A percentile compares a stretch with the other conserved stretches of the same genome.
phyloP scores from a whole-genome alignment of 176 grass and related monocot species.

The Hyparrhenia diplandra region DNA sequence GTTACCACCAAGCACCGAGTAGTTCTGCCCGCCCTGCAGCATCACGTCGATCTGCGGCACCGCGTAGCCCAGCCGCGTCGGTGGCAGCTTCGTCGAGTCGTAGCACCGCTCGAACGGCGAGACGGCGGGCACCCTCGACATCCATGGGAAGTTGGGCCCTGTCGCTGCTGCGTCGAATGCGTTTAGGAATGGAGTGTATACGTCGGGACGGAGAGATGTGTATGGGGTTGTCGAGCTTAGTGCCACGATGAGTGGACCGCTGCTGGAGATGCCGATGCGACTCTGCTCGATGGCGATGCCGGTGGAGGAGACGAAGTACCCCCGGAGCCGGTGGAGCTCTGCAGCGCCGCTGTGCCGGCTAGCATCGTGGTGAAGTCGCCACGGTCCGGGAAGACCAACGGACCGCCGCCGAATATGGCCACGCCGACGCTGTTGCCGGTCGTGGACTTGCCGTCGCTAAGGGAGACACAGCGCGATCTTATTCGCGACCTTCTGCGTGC shows the following conservation, averaged over 20 bases:
- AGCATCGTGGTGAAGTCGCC: slow-evolving; percentile 19
- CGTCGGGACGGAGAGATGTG: slow-evolving; percentile 28
- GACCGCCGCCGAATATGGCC: slow-evolving; percentile 42
- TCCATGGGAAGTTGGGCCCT: neutral
- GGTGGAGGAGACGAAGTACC: slow-evolving; percentile 26
- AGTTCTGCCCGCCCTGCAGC: slow-evolving; percentile 30
- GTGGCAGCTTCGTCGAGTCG: slow-evolving; percentile 16
- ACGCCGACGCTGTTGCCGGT: slow-evolving; percentile 14
- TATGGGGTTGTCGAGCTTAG: slow-evolving; percentile 30
- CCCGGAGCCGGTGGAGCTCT: neutral
- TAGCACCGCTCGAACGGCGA: slow-evolving; percentile 49
- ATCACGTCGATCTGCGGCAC: slow-evolving; percentile 35
- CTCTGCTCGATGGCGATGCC: slow-evolving; percentile 23
- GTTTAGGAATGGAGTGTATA: slow-evolving; percentile 27
- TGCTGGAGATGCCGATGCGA: neutral
- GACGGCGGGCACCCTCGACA: neutral
- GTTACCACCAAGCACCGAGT: slow-evolving; percentile 37
- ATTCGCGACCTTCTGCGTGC: slow-evolving; percentile 26
- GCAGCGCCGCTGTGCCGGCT: slow-evolving; percentile 12
- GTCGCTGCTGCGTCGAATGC: slow-evolving; percentile 21
- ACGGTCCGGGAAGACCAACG: neutral
- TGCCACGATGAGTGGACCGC: neutral
- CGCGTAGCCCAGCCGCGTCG: slow-evolving; percentile 22
- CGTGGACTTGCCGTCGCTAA: neutral
- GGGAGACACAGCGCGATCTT: slow-evolving; percentile 68